phyloP scores from a whole-genome alignment of 1,284 basidiomycete species.

The Ustilago vetiveriae region DNA sequence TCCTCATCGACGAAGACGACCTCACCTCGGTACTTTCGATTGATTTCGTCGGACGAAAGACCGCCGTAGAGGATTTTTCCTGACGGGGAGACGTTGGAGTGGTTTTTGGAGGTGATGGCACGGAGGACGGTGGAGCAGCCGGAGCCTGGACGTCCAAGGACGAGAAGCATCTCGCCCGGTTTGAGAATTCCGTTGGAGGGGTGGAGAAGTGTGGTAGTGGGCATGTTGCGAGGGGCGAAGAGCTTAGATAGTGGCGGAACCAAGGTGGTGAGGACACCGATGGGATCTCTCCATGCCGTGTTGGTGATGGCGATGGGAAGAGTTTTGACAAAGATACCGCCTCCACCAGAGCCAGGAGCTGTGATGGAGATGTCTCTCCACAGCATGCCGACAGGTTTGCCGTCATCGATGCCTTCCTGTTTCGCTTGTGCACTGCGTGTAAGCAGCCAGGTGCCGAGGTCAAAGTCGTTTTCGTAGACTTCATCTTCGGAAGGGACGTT shows the following conservation, averaged over 20 bases:
- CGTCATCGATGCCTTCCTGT: conserved; percentile 39
- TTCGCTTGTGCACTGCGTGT: conserved; percentile 39
- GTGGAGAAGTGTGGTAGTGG: conserved; percentile 41
- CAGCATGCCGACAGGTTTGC: conserved; percentile 57
- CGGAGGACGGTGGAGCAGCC: conserved; percentile 55
- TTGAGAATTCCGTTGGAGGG: conserved; percentile 48
- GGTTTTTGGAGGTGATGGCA: conserved; percentile 51
- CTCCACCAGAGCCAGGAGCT: conserved; percentile 46
- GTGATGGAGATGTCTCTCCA: conserved; percentile 53
- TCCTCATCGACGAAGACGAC: conserved; percentile 53
- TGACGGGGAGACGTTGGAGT: conserved; percentile 31
- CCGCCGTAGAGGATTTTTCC: conserved; percentile 59
- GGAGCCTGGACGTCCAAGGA: conserved; percentile 57
- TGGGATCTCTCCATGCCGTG: conserved; percentile 52
- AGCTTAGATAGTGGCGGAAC: conserved; percentile 34
- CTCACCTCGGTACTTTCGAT: conserved; percentile 51
- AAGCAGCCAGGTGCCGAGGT: conserved; percentile 51
- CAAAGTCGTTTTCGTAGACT: conserved; percentile 33
- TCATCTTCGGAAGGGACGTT: conserved; percentile 6
- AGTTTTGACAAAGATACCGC: conserved; percentile 58
- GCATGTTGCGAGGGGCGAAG: conserved; percentile 28
- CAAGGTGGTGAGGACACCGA: conserved; percentile 46
- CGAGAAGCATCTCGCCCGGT: conserved; percentile 60
- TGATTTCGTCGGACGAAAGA: conserved; percentile 39
- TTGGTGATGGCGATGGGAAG: conserved; percentile 53